A percentile compares a stretch with the other conserved stretches of the same genome.
Conservation (phyloP, 2,329 filamentous ascomycete species). For the Fusarium cicatricum region DNA sequence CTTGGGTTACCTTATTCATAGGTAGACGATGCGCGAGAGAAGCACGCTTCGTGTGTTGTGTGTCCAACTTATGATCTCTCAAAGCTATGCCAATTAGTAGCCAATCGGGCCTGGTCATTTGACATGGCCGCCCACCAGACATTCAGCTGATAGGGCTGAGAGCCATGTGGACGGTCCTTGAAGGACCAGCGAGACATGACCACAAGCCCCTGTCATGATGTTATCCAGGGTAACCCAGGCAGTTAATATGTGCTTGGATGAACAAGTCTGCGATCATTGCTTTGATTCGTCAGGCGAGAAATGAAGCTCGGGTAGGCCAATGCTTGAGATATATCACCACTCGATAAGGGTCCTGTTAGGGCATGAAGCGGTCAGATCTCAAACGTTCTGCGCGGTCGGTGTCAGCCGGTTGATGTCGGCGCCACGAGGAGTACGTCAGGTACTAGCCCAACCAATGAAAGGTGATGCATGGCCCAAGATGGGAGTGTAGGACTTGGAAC, state of each 20-base stretch:
- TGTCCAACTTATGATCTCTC: slow-evolving; percentile 8
- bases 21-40: too few species aligned
- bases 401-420: slow-evolving; percentile 25
- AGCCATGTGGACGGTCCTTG: slow-evolving; percentile 13
- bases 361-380: slow-evolving; percentile 18
- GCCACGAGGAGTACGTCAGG: background rate
- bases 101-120: slow-evolving; percentile 25
- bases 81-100: background rate
- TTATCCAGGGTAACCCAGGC: slow-evolving; percentile 27
- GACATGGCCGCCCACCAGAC: slow-evolving; percentile 3
- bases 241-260: slow-evolving; percentile 31
- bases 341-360: slow-evolving; percentile 16
- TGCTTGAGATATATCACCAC: slow-evolving; percentile 27
- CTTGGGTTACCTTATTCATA: background rate
- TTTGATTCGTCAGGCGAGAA: slow-evolving; percentile 22
- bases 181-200: background rate
- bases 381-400: slow-evolving; percentile 16
- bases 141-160: slow-evolving; percentile 26
- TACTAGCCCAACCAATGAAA: background rate
- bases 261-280: background rate
- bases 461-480: background rate
- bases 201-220: slow-evolving; percentile 17
- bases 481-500: slow-evolving; percentile 10
- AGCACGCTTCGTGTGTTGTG: background rate
- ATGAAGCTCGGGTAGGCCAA: slow-evolving; percentile 7